These are phyloP conservation scores for Leccinum solheimii DNA, from an alignment of 1,284 basidiomycete genomes.

Conservation along the genomic window DNA sequence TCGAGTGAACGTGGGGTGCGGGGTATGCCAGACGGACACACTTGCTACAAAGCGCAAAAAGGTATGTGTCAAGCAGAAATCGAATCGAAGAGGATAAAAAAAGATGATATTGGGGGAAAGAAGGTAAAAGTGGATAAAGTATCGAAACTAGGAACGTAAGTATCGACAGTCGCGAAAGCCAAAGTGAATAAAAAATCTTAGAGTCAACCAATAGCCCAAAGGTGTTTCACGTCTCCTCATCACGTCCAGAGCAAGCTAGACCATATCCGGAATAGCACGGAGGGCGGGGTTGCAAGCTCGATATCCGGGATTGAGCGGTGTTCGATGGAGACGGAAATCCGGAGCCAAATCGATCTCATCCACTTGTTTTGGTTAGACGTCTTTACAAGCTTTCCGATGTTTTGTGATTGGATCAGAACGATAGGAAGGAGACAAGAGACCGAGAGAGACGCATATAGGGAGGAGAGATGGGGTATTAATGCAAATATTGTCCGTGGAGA, in stretches of 20 bases:
- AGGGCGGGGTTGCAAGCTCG: neutral
- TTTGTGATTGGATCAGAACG: conserved; percentile 22
- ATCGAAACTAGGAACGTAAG: conserved; percentile 35
- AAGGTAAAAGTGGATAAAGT: conserved; percentile 36
- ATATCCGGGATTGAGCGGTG: conserved; percentile 11
- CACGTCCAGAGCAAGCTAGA: neutral
- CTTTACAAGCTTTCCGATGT: conserved; percentile 33
- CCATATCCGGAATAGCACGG: conserved; percentile 8
- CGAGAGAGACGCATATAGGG: conserved; percentile 28
- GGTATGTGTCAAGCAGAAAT: conserved; percentile 26
- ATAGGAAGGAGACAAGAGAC: conserved; percentile 16
- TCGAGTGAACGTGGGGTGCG: conserved; percentile 29
- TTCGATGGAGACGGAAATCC: conserved; percentile 30
- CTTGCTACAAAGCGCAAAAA: conserved; percentile 23
- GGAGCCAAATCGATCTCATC: conserved; percentile 44
- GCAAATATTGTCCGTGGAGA: conserved; percentile 31
- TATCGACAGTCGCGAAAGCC: conserved; percentile 34
- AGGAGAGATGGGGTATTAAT: conserved; percentile 32
- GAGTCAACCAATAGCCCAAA: conserved; percentile 67
- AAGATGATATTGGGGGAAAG: conserved; percentile 11
- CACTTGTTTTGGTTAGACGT: conserved; percentile 37
- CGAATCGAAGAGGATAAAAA: conserved; percentile 10
- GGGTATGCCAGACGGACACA: conserved; percentile 27
- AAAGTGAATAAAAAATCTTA: conserved; percentile 46
- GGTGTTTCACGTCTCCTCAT: conserved; percentile 26